Evolutionary conservation across 768 basidiomycete species (phyloP), one percentile per base, ranked within the genome.

Genomic region (Leucosporidium scottii): DNA sequence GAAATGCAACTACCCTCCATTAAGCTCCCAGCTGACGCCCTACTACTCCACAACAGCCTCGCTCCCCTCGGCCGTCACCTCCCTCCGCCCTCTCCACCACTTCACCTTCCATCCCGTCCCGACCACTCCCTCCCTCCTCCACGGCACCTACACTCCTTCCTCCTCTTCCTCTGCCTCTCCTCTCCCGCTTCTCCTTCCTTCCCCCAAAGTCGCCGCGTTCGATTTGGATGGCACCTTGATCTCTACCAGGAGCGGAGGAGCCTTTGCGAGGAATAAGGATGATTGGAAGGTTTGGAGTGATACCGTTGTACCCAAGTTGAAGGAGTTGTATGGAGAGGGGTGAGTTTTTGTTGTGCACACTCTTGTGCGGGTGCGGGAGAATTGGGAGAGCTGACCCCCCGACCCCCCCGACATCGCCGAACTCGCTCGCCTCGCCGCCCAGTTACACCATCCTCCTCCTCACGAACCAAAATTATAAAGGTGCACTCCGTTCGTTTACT

Each of bases 141-240:
- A 47, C 44, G 47, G 44, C 59, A 59, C 25, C 39, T 59, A 39
- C 44, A 48, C 39, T 44, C 59, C 36, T 6, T 15, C 36, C n/a
- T n/a, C n/a, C n/a, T n/a, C n/a, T n/a, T n/a, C n/a, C n/a, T n/a
- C n/a, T n/a, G n/a, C n/a, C n/a, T n/a, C n/a, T n/a, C n/a, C n/a
- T 48, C n/a, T 15, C n/a, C 53, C 13, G 8, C 53, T 27, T 28
- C 53, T 54, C 23, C 27, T 27, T 28, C 44, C 60, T 10, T 21
- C 30, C 6, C 7, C n/a, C 21, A 66, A 61, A 23, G 28, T 66
- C 12, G 65, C 65, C 13, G 65, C 59, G 10, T 61, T 66, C 27
- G 79, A 79, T 47, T 74, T 79, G 12, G 79, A 79, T 68, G 79
- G 79, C 4, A 78, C 78, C 4, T 71, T 79, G 34, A 79, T 79